A percentile compares a stretch with the other conserved stretches of the same genome.
These are phyloP conservation scores for Flaveria bidentis DNA, from an alignment of 129 eudicot species.

Conservation along the genomic window DNA sequence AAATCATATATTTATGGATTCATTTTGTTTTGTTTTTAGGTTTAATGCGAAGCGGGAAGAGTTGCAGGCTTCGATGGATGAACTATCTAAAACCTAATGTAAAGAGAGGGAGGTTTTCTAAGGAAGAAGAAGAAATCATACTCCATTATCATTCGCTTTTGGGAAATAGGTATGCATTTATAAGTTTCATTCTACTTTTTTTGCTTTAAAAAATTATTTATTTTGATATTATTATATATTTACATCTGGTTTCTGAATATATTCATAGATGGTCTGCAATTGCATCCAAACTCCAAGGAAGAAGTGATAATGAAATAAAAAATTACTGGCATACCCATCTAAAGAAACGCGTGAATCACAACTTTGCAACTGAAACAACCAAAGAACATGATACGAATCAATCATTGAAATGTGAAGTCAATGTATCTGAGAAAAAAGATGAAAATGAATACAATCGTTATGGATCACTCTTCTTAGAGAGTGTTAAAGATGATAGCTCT, in stretches of 20 bases:
- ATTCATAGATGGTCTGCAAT: slow-evolving; percentile 45
- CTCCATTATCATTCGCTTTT: not conserved
- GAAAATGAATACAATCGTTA: not conserved
- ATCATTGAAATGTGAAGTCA: not conserved
- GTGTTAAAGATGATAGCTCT: not conserved
- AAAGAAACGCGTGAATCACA: slow-evolving; percentile 24
- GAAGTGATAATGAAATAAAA: slow-evolving; percentile 47
- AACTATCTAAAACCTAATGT: not conserved
- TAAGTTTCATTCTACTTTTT: no score
- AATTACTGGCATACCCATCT: slow-evolving; percentile 46
- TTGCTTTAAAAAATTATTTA: no score
- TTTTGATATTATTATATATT: not conserved
- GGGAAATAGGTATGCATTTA: not conserved
- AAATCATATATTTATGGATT: not conserved
- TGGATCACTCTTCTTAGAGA: not conserved
- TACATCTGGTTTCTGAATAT: not conserved
- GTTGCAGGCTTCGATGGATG: not conserved
- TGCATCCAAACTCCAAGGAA: slow-evolving; percentile 43
- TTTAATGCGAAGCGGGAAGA: not conserved
- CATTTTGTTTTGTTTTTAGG: not conserved
- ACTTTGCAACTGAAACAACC: not conserved
- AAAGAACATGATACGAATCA: not conserved
- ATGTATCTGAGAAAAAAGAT: not conserved
- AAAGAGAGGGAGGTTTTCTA: not conserved
- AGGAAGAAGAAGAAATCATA: not conserved